Evolutionary conservation across 805 yeast species (phyloP).

Genomic region (Zygosaccharomyces gambellarensis): DNA sequence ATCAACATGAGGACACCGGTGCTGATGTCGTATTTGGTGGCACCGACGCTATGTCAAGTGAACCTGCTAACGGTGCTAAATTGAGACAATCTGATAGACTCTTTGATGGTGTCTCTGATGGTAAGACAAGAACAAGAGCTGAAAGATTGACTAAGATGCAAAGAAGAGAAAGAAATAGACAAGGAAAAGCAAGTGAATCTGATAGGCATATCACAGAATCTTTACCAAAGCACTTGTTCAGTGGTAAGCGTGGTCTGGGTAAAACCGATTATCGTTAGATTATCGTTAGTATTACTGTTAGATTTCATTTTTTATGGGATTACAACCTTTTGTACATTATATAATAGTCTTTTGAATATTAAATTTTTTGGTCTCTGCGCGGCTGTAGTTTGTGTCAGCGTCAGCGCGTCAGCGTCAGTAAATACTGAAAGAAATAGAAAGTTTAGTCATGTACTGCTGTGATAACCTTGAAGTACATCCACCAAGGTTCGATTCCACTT

Average conservation of each 20-base stretch:
- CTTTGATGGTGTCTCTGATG: conserved; percentile 81
- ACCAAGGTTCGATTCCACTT: too few species aligned
- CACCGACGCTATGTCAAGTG: conserved; percentile 33
- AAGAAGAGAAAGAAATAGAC: conserved; percentile 89
- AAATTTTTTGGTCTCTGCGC: neutral
- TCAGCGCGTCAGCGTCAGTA: conserved; percentile 3
- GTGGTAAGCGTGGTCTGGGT: conserved; percentile 97
- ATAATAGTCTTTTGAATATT: conserved; percentile 1
- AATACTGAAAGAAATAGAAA: neutral
- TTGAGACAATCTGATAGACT: conserved; percentile 69
- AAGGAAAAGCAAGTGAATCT: conserved; percentile 91
- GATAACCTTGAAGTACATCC: neutral
- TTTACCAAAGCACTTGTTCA: conserved; percentile 87
- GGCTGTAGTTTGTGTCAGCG: conserved; percentile 5
- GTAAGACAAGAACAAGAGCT: conserved; percentile 74
- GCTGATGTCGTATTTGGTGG: conserved; percentile 71
- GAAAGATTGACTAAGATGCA: conserved; percentile 82
- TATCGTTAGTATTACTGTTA: neutral
- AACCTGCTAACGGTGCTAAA: conserved; percentile 37
- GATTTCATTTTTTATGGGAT: neutral
- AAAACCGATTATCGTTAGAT: conserved; percentile 79
- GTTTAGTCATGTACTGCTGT: neutral
- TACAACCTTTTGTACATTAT: conserved; percentile 1
- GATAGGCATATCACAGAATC: conserved; percentile 86
- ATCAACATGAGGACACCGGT: conserved; percentile 52